These are phyloP conservation scores for Ustilago crameri DNA, from an alignment of 1,284 basidiomycete genomes.

Conservation along the genomic window DNA sequence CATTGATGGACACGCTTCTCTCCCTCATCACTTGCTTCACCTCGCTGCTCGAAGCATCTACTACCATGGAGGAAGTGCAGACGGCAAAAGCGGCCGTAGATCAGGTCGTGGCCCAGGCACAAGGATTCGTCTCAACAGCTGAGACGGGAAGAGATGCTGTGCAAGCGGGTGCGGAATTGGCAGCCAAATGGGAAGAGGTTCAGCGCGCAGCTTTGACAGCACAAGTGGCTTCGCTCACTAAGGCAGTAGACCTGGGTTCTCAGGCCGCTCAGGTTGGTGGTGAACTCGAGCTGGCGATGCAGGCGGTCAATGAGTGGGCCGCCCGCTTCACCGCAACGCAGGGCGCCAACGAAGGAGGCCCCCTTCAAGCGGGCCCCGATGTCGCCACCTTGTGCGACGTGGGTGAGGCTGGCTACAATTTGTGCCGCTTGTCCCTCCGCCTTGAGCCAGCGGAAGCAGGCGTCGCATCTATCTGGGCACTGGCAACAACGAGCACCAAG, in stretches of 20 bases:
- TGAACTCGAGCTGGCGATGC: constrained; percentile 23
- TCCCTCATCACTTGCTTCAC: constrained; percentile 32
- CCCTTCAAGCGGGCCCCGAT: constrained; percentile 3
- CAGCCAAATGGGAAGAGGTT: constrained; percentile 28
- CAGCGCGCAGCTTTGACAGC: constrained; percentile 15
- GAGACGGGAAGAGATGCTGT: constrained; percentile 1
- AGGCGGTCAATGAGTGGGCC: constrained; percentile 21
- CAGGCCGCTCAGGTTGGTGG: constrained; percentile 3
- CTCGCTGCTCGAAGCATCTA: constrained; percentile 38
- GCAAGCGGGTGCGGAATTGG: constrained; percentile 15
- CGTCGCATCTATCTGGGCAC: constrained; percentile 34
- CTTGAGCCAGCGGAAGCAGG: constrained; percentile 7
- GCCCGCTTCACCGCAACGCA: constrained; percentile 14
- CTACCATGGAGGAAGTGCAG: constrained; percentile 11
- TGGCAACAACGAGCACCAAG: constrained; percentile 37
- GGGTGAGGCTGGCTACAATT: constrained; percentile 30
- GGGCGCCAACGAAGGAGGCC: not conserved
- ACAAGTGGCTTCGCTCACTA: constrained; percentile 15
- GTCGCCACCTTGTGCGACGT: constrained; percentile 46
- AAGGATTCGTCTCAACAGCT: constrained; percentile 4
- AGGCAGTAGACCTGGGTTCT: constrained; percentile 20
- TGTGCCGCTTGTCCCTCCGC: constrained; percentile 33
- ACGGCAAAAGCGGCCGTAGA: constrained; percentile 7
- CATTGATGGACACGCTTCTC: constrained; percentile 44
- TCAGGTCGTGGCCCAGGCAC: constrained; percentile 7